Percentiles rank a stretch among this genome's conserved stretches.
These are phyloP conservation scores for Neonectria hederae DNA, from an alignment of 2,329 filamentous ascomycete species.

Conservation along the genomic window DNA sequence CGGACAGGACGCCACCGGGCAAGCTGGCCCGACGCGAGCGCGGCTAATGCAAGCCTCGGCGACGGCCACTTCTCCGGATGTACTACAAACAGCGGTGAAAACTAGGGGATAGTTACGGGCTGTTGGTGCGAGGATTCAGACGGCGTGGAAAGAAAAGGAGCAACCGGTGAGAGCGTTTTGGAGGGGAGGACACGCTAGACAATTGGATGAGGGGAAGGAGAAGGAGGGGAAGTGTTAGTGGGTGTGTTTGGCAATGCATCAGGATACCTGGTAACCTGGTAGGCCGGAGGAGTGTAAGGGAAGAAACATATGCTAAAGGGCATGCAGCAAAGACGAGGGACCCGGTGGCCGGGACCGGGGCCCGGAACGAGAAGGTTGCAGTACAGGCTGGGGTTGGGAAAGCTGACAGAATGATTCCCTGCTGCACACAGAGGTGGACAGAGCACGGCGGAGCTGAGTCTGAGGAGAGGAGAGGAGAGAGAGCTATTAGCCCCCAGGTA, in stretches of 20 bases:
- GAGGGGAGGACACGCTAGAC: slow-evolving; percentile 39
- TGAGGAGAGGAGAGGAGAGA: slow-evolving; percentile 23
- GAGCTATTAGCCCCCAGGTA: slow-evolving; percentile 12
- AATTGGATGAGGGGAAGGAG: slow-evolving; percentile 36
- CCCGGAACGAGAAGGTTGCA: slow-evolving; percentile 34
- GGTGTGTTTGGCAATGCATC: slow-evolving; percentile 20
- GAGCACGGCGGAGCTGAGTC: slow-evolving; percentile 5
- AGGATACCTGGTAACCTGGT: slow-evolving; percentile 4
- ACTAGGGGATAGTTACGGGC: background rate
- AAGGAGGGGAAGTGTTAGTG: slow-evolving; percentile 32
- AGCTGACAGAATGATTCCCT: slow-evolving; percentile 23
- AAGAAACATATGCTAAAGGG: slow-evolving; percentile 17
- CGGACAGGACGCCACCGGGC: slow-evolving; percentile 28
- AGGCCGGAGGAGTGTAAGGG: background rate
- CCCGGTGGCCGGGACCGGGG: slow-evolving; percentile 31
- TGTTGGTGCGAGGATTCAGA: slow-evolving; percentile 6
- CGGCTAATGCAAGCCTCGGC: slow-evolving; percentile 38
- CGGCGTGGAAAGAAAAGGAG: slow-evolving; percentile 11
- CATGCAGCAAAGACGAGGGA: slow-evolving; percentile 22
- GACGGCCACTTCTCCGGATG: slow-evolving; percentile 18
- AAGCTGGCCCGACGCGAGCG: slow-evolving; percentile 29
- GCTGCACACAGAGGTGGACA: slow-evolving; percentile 4
- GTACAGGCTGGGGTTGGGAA: slow-evolving; percentile 25
- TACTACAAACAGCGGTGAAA: slow-evolving; percentile 41
- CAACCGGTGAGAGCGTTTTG: slow-evolving; percentile 36